These are phyloP conservation scores for Hyphodiscus sp. DNA, from an alignment of 2,329 filamentous ascomycete genomes.

Conservation along the genomic window DNA sequence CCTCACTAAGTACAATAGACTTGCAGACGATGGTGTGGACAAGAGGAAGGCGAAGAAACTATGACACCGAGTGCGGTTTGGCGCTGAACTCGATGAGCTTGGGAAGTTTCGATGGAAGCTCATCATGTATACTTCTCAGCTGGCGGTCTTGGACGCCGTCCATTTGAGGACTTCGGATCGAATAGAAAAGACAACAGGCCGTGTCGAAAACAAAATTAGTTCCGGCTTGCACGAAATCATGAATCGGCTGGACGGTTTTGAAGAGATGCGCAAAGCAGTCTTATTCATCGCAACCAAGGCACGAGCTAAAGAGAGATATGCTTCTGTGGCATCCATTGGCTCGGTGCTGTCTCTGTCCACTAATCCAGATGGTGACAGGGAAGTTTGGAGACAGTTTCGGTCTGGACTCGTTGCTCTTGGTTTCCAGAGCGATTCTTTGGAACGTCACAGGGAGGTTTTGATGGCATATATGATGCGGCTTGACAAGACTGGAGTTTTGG, in stretches of 20 bases:
- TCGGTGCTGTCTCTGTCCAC: neutral
- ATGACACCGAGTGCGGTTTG: slow-evolving; percentile 1
- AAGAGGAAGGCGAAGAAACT: neutral
- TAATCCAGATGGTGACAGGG: slow-evolving; percentile 1
- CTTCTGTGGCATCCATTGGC: neutral
- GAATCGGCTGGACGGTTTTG: slow-evolving; percentile 1
- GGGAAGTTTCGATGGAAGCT: neutral
- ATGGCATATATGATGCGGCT: slow-evolving; percentile 5
- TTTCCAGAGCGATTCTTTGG: slow-evolving; percentile 1
- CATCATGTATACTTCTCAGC: neutral
- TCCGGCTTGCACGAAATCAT: neutral
- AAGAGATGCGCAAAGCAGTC: slow-evolving; percentile 2
- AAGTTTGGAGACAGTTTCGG: slow-evolving; percentile 2
- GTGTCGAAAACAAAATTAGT: neutral
- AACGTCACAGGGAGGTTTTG: slow-evolving; percentile 1
- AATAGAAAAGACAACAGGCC: neutral
- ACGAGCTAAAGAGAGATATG: neutral
- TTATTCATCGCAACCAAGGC: neutral
- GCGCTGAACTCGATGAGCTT: neutral
- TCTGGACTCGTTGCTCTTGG: neutral
- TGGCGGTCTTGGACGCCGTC: neutral
- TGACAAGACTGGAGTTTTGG: slow-evolving; percentile 1
- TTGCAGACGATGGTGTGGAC: too few relatives aligned
- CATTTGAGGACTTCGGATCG: neutral
- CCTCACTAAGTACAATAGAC: neutral